These are phyloP conservation scores for Salvia splendens DNA, from an alignment of 257 asterid genomes.

Conservation along the genomic window DNA sequence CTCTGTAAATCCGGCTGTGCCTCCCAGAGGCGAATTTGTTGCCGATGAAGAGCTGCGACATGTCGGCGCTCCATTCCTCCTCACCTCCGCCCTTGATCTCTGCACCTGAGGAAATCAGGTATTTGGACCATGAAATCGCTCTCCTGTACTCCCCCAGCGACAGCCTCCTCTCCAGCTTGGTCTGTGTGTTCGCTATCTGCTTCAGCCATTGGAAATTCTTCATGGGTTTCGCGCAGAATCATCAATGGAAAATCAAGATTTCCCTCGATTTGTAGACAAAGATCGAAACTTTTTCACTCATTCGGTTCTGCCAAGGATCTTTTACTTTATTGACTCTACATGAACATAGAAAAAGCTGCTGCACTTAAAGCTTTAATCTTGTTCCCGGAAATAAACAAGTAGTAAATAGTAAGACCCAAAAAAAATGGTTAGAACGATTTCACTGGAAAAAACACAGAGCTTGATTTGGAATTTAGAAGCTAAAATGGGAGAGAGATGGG, in stretches of 20 bases:
- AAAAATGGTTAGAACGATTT: neutral
- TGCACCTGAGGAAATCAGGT: conserved; percentile 82
- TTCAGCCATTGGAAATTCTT: conserved; percentile 78
- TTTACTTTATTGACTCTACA: neutral
- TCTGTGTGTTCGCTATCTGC: conserved; percentile 66
- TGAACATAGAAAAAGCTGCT: neutral
- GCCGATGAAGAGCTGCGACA: conserved; percentile 91
- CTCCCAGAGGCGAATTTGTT: conserved; percentile 91
- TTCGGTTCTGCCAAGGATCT: neutral
- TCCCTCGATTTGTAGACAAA: conserved; percentile 11
- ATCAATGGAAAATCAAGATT: conserved; percentile 30
- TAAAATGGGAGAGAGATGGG: conserved; percentile 17
- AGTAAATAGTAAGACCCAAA: neutral
- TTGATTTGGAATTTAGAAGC: conserved; percentile 10
- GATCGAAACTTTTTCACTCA: conserved; percentile 8
- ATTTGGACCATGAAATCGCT: conserved; percentile 94
- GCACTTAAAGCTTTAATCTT: conserved; percentile 19
- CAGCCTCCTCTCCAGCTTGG: conserved; percentile 85
- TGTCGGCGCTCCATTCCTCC: conserved; percentile 95
- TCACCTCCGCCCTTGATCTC: conserved; percentile 74
- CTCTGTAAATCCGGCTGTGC: conserved; percentile 93
- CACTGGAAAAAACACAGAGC: conserved; percentile 11
- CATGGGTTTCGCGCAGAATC: conserved; percentile 48
- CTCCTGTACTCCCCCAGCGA: conserved; percentile 89
- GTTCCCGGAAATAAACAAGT: neutral